phyloP scores from a whole-genome alignment of 228 moss, liverwort and hornwort species.

The Sphagnum fallax region DNA sequence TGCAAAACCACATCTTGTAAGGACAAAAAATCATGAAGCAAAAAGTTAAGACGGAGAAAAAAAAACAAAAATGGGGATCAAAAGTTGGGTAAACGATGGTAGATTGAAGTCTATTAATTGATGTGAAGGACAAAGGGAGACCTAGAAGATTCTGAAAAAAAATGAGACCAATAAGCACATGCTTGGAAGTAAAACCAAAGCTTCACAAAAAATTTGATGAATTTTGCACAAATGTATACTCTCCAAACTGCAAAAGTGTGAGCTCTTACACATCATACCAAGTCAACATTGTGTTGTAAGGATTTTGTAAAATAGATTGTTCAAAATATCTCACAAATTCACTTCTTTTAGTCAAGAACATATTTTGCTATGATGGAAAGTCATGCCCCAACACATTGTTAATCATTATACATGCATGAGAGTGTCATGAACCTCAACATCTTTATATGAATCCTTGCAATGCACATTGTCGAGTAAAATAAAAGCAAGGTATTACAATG shows the following conservation, averaged over 20 bases:
- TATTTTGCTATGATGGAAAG: too few relatives aligned
- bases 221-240: constrained; percentile 80
- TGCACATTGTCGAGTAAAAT: too few relatives aligned
- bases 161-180: constrained; percentile 87
- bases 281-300: too few relatives aligned
- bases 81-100: too few relatives aligned
- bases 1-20: too few relatives aligned
- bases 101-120: too few relatives aligned
- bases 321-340: neutral
- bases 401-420: neutral
- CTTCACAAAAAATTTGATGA: constrained; percentile 72
- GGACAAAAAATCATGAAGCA: neutral
- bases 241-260: constrained; percentile 90
- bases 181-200: constrained; percentile 87
- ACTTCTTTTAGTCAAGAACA: too few relatives aligned
- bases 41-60: neutral
- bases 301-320: neutral
- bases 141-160: constrained; percentile 45
- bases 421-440: too few relatives aligned
- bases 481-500: too few relatives aligned
- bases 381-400: neutral
- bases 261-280: constrained; percentile 38
- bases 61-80: neutral
- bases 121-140: neutral
- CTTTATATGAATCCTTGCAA: too few relatives aligned